These are phyloP conservation scores for Vickermania ingenoplastis DNA, from an alignment of 208 protist genomes.

Conservation along the genomic window DNA sequence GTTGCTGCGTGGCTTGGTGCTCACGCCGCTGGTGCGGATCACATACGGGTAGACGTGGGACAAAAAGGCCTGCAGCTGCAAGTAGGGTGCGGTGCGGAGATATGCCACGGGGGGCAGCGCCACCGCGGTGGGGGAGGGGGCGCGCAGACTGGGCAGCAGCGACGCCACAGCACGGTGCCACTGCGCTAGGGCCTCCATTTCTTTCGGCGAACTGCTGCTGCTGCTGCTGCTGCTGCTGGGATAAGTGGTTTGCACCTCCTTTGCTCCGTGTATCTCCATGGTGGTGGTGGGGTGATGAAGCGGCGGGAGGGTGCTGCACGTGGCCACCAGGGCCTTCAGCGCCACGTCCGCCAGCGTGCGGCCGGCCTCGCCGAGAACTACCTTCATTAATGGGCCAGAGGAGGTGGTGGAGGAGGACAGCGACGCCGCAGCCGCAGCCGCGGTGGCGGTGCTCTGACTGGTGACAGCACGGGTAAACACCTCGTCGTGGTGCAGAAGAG, in stretches of 20 bases:
- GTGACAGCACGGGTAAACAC: constrained; percentile 15
- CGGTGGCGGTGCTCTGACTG: neutral
- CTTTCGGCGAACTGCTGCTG: constrained; percentile 11
- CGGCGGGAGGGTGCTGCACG: constrained; percentile 36
- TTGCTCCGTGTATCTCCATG: neutral
- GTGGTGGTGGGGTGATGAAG: constrained; percentile 8
- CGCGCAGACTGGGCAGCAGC: neutral
- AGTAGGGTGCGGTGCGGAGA: constrained; percentile 42
- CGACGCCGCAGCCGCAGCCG: neutral
- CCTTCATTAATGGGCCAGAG: too few relatives aligned
- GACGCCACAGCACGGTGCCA: constrained; percentile 24
- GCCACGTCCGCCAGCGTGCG: constrained; percentile 47
- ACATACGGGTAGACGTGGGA: neutral
- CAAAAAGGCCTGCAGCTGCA: constrained; percentile 47
- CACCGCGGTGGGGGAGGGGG: neutral
- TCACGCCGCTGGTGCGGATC: neutral
- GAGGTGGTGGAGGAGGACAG: neutral
- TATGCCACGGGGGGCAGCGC: constrained; percentile 8
- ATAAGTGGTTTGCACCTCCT: neutral
- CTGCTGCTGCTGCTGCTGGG: neutral
- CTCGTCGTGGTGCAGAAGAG: constrained; percentile 38
- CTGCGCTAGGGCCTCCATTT: constrained; percentile 26
- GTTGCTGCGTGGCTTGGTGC: neutral
- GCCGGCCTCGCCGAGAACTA: constrained; percentile 25
- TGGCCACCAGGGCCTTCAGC: constrained; percentile 31